Percentiles rank a stretch among this genome's conserved stretches.
These are phyloP conservation scores for Staphylotrichum tortipilum DNA, from an alignment of 495 filamentous ascomycete species.

Conservation along the genomic window DNA sequence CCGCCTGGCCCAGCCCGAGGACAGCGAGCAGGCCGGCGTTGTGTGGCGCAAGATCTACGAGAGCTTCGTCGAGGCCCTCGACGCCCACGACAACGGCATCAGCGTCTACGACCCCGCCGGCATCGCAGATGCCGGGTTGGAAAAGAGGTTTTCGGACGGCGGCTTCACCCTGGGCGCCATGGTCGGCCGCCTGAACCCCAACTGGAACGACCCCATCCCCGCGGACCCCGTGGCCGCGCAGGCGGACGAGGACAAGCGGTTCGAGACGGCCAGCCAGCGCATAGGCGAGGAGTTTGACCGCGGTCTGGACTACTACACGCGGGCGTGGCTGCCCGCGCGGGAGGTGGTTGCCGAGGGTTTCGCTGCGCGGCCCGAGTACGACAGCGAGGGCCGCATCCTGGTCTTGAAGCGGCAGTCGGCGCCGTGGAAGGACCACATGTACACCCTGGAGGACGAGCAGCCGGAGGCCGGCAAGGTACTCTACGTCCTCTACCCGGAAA, in stretches of 20 bases:
- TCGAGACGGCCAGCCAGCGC: conserved; percentile 62
- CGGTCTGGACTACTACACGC: conserved; percentile 62
- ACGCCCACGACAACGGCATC: conserved; percentile 96
- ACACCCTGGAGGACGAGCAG: conserved; percentile 64
- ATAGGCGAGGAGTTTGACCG: conserved; percentile 79
- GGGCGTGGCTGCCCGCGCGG: conserved; percentile 82
- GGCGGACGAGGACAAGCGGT: conserved; percentile 68
- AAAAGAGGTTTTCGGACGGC: conserved; percentile 72
- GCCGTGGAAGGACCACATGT: conserved; percentile 95
- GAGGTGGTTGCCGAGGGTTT: conserved; percentile 67
- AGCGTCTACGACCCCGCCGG: conserved; percentile 61
- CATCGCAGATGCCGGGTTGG: conserved; percentile 53
- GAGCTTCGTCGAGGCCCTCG: conserved; percentile 89
- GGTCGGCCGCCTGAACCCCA: conserved; percentile 73
- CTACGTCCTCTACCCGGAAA: conserved; percentile 96
- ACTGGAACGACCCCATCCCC: conserved; percentile 49
- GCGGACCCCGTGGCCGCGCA: conserved; percentile 51
- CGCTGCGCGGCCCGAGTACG: conserved; percentile 50
- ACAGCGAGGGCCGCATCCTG: conserved; percentile 68
- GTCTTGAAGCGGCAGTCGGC: conserved; percentile 64
- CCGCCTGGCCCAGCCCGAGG: conserved; percentile 42
- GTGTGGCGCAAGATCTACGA: conserved; percentile 86
- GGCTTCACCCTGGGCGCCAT: conserved; percentile 76
- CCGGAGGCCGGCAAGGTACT: conserved; percentile 49
- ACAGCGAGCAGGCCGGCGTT: conserved; percentile 58